Evolutionary conservation across 108 stramenopile species (phyloP).

Genomic region (Stephanodiscus triporus): DNA sequence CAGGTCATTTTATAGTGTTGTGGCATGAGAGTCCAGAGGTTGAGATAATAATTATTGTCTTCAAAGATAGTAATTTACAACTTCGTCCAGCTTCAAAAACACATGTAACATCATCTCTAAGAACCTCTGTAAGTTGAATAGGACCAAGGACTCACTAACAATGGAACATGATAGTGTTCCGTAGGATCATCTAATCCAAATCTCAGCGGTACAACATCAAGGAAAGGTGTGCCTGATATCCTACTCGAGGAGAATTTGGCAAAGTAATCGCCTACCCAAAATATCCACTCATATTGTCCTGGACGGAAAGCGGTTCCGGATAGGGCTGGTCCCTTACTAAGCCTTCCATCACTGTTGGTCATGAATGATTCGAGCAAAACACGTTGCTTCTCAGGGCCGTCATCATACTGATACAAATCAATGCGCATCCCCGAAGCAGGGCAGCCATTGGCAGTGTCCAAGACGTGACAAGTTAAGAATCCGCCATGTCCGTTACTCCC

Average conservation of each 20-base stretch:
- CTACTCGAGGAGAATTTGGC: constrained; percentile 60
- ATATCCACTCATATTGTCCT: constrained; percentile 85
- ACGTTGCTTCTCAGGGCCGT: neutral
- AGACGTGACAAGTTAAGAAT: constrained; percentile 88
- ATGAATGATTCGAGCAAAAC: constrained; percentile 61
- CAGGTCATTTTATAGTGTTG: no score
- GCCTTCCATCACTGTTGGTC: constrained; percentile 85
- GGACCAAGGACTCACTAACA: constrained; percentile 88
- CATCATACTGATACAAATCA: constrained; percentile 42
- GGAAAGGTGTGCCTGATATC: constrained; percentile 77
- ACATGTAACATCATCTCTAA: constrained; percentile 2
- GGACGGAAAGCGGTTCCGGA: constrained; percentile 68
- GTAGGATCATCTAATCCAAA: constrained; percentile 94
- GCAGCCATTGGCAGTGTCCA: constrained; percentile 84
- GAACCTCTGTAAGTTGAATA: constrained; percentile 89
- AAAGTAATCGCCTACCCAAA: constrained; percentile 89
- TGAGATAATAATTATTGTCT: no score
- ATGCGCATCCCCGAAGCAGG: constrained; percentile 82
- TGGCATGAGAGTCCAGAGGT: no score
- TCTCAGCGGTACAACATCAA: constrained; percentile 79
- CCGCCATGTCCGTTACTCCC: constrained; percentile 59
- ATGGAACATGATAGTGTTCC: constrained; percentile 92
- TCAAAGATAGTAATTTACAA: neutral
- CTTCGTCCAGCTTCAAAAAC: neutral
- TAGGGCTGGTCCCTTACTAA: constrained; percentile 72